These are phyloP conservation scores for Aspergillus sojae DNA, from an alignment of 2,329 filamentous ascomycete genomes.

Conservation along the genomic window DNA sequence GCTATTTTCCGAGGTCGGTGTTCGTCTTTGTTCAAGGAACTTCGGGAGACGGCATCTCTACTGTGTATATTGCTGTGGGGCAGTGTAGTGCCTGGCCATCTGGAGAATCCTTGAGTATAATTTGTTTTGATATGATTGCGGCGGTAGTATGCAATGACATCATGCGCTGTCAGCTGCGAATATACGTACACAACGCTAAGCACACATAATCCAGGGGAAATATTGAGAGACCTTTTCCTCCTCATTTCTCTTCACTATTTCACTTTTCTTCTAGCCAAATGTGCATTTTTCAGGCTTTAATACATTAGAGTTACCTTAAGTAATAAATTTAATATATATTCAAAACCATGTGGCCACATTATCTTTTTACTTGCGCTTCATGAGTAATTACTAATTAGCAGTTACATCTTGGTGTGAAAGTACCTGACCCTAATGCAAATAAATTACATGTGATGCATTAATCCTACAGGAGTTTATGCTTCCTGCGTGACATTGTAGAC, in stretches of 20 bases:
- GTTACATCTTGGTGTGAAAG: not conserved
- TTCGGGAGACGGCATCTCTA: not conserved
- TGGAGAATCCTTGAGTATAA: not conserved
- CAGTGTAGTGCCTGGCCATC: not conserved
- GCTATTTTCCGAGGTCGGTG: conserved; percentile 20
- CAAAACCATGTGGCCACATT: no score
- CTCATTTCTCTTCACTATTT: not conserved
- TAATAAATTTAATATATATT: not conserved
- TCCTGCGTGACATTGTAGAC: not conserved
- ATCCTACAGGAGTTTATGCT: not conserved
- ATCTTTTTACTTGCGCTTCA: no score
- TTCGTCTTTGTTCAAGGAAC: not conserved
- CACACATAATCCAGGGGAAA: not conserved
- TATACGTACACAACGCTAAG: not conserved
- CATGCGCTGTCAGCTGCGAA: not conserved
- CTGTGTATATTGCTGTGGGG: not conserved
- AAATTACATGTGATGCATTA: not conserved
- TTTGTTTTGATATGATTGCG: not conserved
- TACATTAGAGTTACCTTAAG: not conserved
- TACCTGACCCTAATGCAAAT: not conserved
- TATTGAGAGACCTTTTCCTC: not conserved
- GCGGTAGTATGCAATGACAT: not conserved
- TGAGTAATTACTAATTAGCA: not conserved
- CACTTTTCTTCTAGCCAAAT: not conserved
- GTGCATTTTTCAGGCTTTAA: no score